phyloP scores from a whole-genome alignment of 1,139 yeast genomes.

The Maudiozyma humilis region DNA sequence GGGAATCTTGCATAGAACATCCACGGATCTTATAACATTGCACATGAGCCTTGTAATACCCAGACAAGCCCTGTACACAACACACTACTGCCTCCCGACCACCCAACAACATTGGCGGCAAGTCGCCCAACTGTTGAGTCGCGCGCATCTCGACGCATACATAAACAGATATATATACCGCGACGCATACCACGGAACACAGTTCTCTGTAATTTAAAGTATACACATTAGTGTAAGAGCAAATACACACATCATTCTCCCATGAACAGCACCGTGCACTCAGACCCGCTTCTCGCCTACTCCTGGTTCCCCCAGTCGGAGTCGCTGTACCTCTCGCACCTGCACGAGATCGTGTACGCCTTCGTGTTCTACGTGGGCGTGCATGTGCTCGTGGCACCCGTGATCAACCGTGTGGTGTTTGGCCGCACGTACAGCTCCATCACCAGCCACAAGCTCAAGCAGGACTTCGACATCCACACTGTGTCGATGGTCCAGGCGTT shows the following conservation, averaged over 20 bases:
- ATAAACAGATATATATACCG: too few relatives aligned
- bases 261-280: background rate
- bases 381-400: conserved; percentile 36
- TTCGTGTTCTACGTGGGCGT: conserved; percentile 39
- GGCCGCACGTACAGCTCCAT: conserved; percentile 42
- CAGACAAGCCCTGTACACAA: too few relatives aligned
- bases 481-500: conserved; percentile 71
- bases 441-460: conserved; percentile 38
- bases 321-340: conserved; percentile 34
- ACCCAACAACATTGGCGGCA: too few relatives aligned
- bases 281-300: conserved; percentile 25
- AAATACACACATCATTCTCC: background rate
- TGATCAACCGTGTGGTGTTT: conserved; percentile 39
- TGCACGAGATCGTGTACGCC: conserved; percentile 45
- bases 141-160: background rate
- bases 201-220: too few relatives aligned
- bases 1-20: too few relatives aligned
- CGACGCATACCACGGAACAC: too few relatives aligned
- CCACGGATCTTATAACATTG: too few relatives aligned
- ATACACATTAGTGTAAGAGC: too few relatives aligned
- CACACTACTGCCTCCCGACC: too few relatives aligned
- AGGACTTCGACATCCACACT: conserved; percentile 78
- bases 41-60: too few relatives aligned
- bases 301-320: conserved; percentile 27
- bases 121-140: background rate